Conservation (phyloP, 192 early-diverging fungal genomes). For the Podila epigama region DNA sequence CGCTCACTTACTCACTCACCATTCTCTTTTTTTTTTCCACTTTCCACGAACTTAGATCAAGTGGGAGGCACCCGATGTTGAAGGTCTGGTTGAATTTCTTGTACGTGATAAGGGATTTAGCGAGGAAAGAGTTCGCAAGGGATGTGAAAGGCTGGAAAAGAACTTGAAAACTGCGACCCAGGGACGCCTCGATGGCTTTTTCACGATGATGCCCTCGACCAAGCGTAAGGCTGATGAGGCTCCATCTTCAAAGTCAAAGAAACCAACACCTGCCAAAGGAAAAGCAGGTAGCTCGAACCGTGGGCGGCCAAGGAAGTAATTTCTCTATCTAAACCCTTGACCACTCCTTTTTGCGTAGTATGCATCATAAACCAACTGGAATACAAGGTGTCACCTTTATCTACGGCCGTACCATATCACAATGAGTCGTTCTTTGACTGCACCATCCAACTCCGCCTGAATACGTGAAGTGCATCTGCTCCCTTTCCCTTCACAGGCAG, state of each 20-base stretch:
- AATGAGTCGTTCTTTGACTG: too few species aligned
- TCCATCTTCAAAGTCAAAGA: slow-evolving; percentile 16
- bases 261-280: slow-evolving; percentile 18
- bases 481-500: too few species aligned
- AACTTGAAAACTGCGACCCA: slow-evolving; percentile 82
- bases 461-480: too few species aligned
- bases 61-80: slow-evolving; percentile 79
- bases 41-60: slow-evolving; percentile 52
- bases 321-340: background rate
- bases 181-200: slow-evolving; percentile 92
- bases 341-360: background rate
- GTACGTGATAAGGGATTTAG: slow-evolving; percentile 96
- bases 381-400: too few species aligned
- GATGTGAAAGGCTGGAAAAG: slow-evolving; percentile 82
- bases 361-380: background rate
- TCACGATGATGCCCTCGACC: slow-evolving; percentile 62
- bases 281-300: slow-evolving; percentile 20
- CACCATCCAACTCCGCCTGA: too few species aligned
- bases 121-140: slow-evolving; percentile 89
- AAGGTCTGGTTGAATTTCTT: slow-evolving; percentile 87
- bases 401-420: too few species aligned
- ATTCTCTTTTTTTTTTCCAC: background rate
- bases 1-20: too few species aligned
- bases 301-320: slow-evolving; percentile 40
- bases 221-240: slow-evolving; percentile 53